Evolutionary conservation across 768 basidiomycete genomes (phyloP), one percentile per base, ranked within the genome.

Genomic region (Gyrodon lividus): DNA sequence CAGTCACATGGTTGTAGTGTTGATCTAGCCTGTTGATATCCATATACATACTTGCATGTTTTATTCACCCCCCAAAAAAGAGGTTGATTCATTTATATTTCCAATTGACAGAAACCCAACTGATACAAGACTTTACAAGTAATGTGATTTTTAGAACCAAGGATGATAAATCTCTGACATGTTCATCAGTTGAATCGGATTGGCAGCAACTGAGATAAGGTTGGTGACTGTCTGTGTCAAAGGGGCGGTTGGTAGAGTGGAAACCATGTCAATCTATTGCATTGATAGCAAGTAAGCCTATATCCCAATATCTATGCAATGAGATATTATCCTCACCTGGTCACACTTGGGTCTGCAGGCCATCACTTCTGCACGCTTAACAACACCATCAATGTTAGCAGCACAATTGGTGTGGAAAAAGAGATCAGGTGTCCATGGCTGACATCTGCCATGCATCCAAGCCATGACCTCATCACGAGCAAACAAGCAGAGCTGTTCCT

Each of bases 401-500:
- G 82, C 80, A 17, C 81, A 74, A 30, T 75, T 74, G 19, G 84
- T 78, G 38, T 82, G 79, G 72, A 86, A 86, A 26, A 76, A 64
- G 12, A 70, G 47, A 62, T 92, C 89, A 44, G 81, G 70, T 28
- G 76, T 74, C 69, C 76, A 79, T 14, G 80, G 77, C 44, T 81
- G 78, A 48, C 76, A 76, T 46, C 80, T 78, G 53, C 79, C 76
- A 30, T 77, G 73, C 55, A 89, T 64, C 89, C 89, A 92, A 10
- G 80, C 76, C 59, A 85, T 77, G 40, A 98, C 89, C 71, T 99
- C 97, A 62, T 99, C 97, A 37, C 94, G 82, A 23, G 91, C 83
- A 66, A 96, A 96, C 46, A 99, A 75, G 57, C 89, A 89, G 5
- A 99, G 79, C 52, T 92, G 91, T 59, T 92, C 88, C 55, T 97